phyloP scores from a whole-genome alignment of 345 rosid genomes.

The Carallia pectinifolia region DNA sequence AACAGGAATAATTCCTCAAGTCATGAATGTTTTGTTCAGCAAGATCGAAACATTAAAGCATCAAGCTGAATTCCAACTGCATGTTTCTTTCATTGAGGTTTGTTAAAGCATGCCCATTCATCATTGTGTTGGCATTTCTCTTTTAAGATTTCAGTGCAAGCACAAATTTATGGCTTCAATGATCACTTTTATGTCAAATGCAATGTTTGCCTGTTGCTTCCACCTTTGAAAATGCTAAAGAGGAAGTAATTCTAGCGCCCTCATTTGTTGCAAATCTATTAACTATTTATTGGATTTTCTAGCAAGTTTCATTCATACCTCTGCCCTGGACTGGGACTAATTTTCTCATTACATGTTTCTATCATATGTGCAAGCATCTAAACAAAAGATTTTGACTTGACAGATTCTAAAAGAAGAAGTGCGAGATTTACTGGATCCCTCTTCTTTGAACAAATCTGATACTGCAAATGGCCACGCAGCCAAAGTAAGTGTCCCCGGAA shows the following conservation, averaged over 20 bases:
- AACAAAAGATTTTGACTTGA: slow-evolving; percentile 23
- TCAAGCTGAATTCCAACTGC: slow-evolving; percentile 79
- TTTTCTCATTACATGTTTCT: slow-evolving; percentile 11
- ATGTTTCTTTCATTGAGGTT: slow-evolving; percentile 97
- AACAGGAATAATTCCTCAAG: slow-evolving; percentile 82
- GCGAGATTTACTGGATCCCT: slow-evolving; percentile 80
- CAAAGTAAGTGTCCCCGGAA: slow-evolving; percentile 69
- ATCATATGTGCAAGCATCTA: slow-evolving; percentile 15
- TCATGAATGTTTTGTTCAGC: slow-evolving; percentile 77
- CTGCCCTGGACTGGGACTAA: slow-evolving; percentile 1
- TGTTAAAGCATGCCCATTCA: slow-evolving; percentile 20
- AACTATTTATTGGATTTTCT: slow-evolving; percentile 3
- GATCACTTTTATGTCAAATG: no score
- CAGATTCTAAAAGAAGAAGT: slow-evolving; percentile 99
- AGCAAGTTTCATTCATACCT: background rate
- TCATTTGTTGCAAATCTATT: background rate
- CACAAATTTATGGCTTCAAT: no score
- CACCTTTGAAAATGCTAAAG: no score
- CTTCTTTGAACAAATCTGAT: slow-evolving; percentile 57
- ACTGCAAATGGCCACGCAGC: slow-evolving; percentile 48
- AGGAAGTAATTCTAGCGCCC: no score
- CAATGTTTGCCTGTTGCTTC: no score
- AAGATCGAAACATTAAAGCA: slow-evolving; percentile 77
- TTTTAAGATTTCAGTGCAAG: background rate
- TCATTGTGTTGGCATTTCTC: background rate